A percentile compares a stretch with the other conserved stretches of the same genome.
phyloP scores from a whole-genome alignment of 768 basidiomycete species.

The Tricholoma furcatifolium region DNA sequence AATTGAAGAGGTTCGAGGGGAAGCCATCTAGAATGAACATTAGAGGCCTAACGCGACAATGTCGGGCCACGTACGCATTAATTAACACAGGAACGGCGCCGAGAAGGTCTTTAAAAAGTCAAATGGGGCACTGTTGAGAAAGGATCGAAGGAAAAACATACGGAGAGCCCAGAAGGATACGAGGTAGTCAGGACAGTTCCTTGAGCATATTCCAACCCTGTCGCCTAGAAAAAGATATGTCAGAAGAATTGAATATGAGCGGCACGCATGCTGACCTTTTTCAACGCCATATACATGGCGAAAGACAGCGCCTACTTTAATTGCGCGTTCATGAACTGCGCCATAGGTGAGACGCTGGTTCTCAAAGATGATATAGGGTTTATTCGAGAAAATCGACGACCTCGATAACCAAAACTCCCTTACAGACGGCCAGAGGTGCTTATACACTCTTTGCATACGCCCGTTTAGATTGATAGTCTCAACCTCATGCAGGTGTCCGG shows the following conservation, averaged over 20 bases:
- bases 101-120: conserved; percentile 43
- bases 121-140: conserved; percentile 1
- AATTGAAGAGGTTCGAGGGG: conserved; percentile 47
- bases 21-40: conserved; percentile 41
- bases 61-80: conserved; percentile 47
- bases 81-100: conserved; percentile 61
- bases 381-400: conserved; percentile 36
- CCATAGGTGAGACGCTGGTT: conserved; percentile 45
- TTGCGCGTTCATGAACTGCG: conserved; percentile 42
- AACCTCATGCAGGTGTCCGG: conserved; percentile 47
- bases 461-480: conserved; percentile 49
- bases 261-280: conserved; percentile 37
- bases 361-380: conserved; percentile 61
- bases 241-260: not conserved
- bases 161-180: conserved; percentile 63
- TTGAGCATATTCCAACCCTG: conserved; percentile 59
- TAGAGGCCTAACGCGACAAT: not conserved
- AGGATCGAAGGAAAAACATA: conserved; percentile 24
- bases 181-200: conserved; percentile 62
- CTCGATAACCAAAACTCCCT: conserved; percentile 53
- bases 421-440: conserved; percentile 53
- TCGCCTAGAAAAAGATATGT: conserved; percentile 37
- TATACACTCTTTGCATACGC: conserved; percentile 51
- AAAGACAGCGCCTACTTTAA: conserved; percentile 45
- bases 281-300: conserved; percentile 42